phyloP scores from a whole-genome alignment of 352 stramenopile genomes.

The Phytophthora capsici region DNA sequence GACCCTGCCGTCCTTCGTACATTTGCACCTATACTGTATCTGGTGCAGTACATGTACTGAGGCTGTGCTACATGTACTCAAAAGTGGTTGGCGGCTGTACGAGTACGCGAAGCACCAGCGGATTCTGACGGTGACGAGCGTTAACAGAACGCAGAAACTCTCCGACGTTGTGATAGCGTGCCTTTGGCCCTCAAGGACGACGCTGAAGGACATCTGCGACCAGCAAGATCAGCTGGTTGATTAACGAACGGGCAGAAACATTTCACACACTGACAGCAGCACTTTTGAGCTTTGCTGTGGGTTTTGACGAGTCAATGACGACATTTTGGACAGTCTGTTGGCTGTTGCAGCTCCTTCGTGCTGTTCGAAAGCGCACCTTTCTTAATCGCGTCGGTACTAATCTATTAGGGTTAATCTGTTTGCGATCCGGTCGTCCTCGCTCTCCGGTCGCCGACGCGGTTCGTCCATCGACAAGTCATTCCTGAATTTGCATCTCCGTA shows the following conservation, averaged over 20 bases:
- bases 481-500: constrained; percentile 23
- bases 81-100: constrained; percentile 2
- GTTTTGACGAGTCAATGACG: no score
- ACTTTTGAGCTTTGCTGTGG: background rate
- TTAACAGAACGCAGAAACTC: no score
- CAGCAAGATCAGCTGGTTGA: background rate
- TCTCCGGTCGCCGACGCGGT: background rate
- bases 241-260: constrained; percentile 11
- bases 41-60: no score
- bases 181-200: background rate
- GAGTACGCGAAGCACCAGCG: constrained; percentile 1
- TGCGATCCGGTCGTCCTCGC: constrained; percentile 4
- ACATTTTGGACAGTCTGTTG: background rate
- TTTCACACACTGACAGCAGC: background rate
- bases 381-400: constrained; percentile 1
- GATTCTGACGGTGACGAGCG: constrained; percentile 2
- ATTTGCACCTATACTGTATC: no score
- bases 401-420: constrained; percentile 9
- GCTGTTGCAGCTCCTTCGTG: constrained; percentile 3
- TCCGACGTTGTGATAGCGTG: background rate
- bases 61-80: no score
- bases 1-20: constrained; percentile 4
- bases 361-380: constrained; percentile 16
- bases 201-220: constrained; percentile 6
- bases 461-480: constrained; percentile 11